Conservation (phyloP, 768 basidiomycete species). For the Mycena sanguinolenta region DNA sequence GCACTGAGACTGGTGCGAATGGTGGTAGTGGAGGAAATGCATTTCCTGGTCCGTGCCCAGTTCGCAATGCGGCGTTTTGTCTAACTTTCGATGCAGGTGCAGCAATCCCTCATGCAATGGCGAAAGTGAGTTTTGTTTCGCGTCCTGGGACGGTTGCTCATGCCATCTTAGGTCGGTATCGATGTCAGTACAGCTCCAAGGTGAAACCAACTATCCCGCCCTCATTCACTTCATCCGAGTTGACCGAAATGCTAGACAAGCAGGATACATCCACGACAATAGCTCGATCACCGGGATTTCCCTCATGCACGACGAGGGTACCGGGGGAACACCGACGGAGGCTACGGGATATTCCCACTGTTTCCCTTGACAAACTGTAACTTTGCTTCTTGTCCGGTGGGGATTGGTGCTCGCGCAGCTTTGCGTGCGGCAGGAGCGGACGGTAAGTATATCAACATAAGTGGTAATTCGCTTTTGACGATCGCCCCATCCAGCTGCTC, state of each 20-base stretch:
- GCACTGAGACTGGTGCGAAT: conserved; percentile 60
- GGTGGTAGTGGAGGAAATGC: conserved; percentile 63
- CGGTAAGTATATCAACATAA: conserved; percentile 44
- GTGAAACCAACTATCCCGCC: neutral
- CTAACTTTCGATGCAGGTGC: conserved; percentile 44
- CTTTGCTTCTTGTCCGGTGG: conserved; percentile 59
- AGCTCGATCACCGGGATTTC: conserved; percentile 61
- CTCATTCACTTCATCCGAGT: neutral
- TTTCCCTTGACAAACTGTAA: conserved; percentile 59
- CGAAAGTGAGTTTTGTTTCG: conserved; percentile 50
- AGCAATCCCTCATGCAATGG: conserved; percentile 66
- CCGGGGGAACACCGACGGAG: conserved; percentile 65
- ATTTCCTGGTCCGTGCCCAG: conserved; percentile 55
- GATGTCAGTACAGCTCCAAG: conserved; percentile 61
- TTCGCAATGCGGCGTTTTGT: neutral
- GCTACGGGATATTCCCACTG: conserved; percentile 66
- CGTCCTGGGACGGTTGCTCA: neutral
- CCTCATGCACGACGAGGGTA: conserved; percentile 68
- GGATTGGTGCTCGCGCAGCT: conserved; percentile 53
- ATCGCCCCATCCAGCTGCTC: conserved; percentile 45
- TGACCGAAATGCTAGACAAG: conserved; percentile 49
- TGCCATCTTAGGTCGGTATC: conserved; percentile 58
- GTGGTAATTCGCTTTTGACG: neutral
- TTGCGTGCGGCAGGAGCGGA: conserved; percentile 59
- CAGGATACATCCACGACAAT: conserved; percentile 63